phyloP scores from a whole-genome alignment of 202 grass and related monocot species.

The Alloteropsis angusta region DNA sequence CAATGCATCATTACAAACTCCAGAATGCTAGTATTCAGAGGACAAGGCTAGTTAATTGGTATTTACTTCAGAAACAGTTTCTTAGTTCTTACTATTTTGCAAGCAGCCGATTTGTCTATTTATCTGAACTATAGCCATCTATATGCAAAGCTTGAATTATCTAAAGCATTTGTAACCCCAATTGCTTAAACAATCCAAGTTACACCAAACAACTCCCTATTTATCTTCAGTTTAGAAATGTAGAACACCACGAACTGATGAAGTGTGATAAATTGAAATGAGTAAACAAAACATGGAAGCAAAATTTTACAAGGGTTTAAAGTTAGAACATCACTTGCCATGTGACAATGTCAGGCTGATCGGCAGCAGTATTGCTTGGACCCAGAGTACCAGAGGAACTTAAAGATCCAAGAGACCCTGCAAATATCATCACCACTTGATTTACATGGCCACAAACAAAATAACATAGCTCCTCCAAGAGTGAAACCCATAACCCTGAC shows the following conservation, averaged over 20 bases:
- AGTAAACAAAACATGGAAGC: neutral
- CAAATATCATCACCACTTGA: neutral
- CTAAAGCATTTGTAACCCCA: neutral
- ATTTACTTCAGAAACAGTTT: neutral
- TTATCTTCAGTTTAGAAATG: neutral
- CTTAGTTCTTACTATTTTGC: neutral
- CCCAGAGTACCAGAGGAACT: constrained; percentile 48
- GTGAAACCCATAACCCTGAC: neutral
- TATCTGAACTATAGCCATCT: neutral
- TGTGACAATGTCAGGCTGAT: constrained; percentile 38
- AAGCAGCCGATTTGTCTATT: neutral
- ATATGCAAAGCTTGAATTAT: neutral
- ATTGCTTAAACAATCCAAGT: neutral
- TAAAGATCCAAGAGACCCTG: constrained; percentile 81
- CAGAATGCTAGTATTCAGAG: neutral
- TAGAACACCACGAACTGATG: neutral
- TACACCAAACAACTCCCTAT: neutral
- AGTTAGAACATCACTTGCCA: constrained; percentile 43
- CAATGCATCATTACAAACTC: neutral
- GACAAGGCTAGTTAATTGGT: neutral
- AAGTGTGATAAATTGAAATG: neutral
- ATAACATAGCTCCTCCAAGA: neutral
- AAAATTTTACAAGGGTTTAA: neutral
- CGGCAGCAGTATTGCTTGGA: constrained; percentile 7
- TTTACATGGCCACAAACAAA: neutral